Base-by-base conservation (phyloP, 1,284 basidiomycete genomes). In the Heterobasidion annosum region DNA sequence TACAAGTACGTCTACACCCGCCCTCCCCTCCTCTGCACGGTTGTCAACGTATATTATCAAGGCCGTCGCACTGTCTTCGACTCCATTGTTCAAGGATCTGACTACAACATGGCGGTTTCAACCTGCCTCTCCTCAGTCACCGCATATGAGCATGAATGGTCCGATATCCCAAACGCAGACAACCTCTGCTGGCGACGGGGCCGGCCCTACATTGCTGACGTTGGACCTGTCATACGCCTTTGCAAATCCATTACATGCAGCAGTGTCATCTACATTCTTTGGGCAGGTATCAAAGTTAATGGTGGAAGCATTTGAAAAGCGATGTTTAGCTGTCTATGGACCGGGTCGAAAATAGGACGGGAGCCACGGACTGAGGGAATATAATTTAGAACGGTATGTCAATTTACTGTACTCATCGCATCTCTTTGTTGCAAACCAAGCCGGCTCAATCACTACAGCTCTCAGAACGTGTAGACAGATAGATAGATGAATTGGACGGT, bases 241-340 rank as follows among this genome's bases (percentile, higher is more conserved):
- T 65, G 78, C 88, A 46, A 95, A 87, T 65, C 93, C 93, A 0
- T 62, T 96, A 40, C 88, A 98, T 65, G 88, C 91, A 1, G 79
- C 85, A 1, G 79, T 94, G 16, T 91, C 91, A 4, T 78, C 85
- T 25, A 75, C 85, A 10, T 92, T 97, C 63, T 92, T 98, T 64
- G 88, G 88, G 19, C 83, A 88, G 65, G 87, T 97, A 8, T 91
- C 91, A 8, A 82, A 82, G 58, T 78, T 88, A 70, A 98, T 97
- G 92, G 87, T 98, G 25, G 75, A 87, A 57, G 94, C 94, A 3
- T 99, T 99, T 64, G 91, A 97, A 69, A 74, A 86, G 61, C 77
- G 94, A 35, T 95, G 91, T 67, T 50, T 76, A 52, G 73, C 78
- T 53, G 73, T 93, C 6, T 93, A 91, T 63, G 87, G 89, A 2